A percentile compares a stretch with the other conserved stretches of the same genome.
Evolutionary conservation across 2,329 filamentous ascomycete species (phyloP).

Genomic region (Neocucurbitaria cava): DNA sequence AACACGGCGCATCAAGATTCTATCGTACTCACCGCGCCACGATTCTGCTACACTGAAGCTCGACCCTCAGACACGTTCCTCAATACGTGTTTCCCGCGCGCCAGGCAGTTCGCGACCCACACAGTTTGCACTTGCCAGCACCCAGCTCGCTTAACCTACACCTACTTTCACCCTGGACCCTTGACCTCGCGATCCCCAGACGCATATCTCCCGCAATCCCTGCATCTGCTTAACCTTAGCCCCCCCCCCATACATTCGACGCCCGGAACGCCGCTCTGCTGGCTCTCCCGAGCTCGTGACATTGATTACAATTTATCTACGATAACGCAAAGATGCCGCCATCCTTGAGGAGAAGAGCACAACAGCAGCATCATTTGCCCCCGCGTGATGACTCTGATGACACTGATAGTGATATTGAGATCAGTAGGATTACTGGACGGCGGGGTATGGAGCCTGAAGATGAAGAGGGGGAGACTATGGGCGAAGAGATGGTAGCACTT

Average conservation of each 20-base stretch:
- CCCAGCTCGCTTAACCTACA: not conserved
- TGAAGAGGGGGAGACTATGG: slow-evolving; percentile 31
- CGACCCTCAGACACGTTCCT: not conserved
- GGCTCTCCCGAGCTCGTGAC: slow-evolving; percentile 9
- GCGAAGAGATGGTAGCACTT: slow-evolving; percentile 31
- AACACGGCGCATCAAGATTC: not conserved
- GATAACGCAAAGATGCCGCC: slow-evolving; percentile 33
- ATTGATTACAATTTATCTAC: not conserved
- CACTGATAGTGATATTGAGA: slow-evolving; percentile 38
- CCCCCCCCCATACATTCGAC: not conserved
- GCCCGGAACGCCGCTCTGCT: not conserved
- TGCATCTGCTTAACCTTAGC: slow-evolving; percentile 2
- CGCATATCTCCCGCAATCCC: slow-evolving; percentile 10
- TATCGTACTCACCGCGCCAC: slow-evolving; percentile 10
- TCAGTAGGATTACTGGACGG: slow-evolving; percentile 7
- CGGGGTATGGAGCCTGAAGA: slow-evolving; percentile 19
- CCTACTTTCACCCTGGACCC: slow-evolving; percentile 8
- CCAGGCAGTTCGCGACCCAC: not conserved
- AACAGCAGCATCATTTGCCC: slow-evolving; percentile 22
- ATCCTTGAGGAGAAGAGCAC: slow-evolving; percentile 32
- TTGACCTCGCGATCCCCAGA: slow-evolving; percentile 9
- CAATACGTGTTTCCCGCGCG: not conserved
- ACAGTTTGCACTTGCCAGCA: slow-evolving; percentile 3
- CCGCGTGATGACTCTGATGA: slow-evolving; percentile 25
- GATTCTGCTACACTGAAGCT: slow-evolving; percentile 14